phyloP scores from a whole-genome alignment of 2,329 filamentous ascomycete genomes.

The Monosporascus cannonballus region DNA sequence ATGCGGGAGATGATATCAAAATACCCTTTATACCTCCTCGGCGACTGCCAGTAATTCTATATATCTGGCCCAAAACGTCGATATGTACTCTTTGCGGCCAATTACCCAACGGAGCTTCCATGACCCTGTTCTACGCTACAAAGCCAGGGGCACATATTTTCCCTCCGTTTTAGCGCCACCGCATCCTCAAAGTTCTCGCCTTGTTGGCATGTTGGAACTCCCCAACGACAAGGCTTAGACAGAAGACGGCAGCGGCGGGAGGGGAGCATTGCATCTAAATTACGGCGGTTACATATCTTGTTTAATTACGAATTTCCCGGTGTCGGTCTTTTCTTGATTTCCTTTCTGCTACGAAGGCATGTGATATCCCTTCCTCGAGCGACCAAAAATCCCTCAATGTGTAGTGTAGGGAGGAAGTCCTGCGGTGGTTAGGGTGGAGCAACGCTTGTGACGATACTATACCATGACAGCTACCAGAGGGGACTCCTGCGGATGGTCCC shows the following conservation, averaged over 20 bases:
- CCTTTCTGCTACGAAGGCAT: constrained; percentile 17
- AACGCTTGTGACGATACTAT: constrained; percentile 3
- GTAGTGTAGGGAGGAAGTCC: not conserved
- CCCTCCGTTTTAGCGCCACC: constrained; percentile 17
- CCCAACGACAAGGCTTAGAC: constrained; percentile 16
- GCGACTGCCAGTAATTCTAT: constrained; percentile 24
- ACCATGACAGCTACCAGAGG: not conserved
- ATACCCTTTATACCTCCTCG: constrained; percentile 19
- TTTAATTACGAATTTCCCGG: constrained; percentile 42
- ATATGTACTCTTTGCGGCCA: constrained; percentile 20
- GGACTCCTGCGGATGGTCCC: not conserved
- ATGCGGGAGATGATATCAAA: constrained; percentile 9
- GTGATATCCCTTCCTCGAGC: constrained; percentile 17
- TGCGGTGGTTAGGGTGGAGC: not conserved
- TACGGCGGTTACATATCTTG: constrained; percentile 43
- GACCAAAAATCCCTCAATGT: constrained; percentile 16
- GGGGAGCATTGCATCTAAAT: constrained; percentile 23
- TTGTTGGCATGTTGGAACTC: constrained; percentile 16
- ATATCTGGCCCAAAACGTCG: constrained; percentile 26
- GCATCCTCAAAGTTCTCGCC: constrained; percentile 10
- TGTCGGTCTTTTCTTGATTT: constrained; percentile 23
- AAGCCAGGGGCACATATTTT: constrained; percentile 13
- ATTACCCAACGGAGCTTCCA: constrained; percentile 21
- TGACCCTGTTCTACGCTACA: constrained; percentile 23
- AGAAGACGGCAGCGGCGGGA: constrained; percentile 12